A percentile compares a stretch with the other conserved stretches of the same genome.
phyloP scores from a whole-genome alignment of 192 early-diverging fungal species.

The Umbelopsis isabellina region DNA sequence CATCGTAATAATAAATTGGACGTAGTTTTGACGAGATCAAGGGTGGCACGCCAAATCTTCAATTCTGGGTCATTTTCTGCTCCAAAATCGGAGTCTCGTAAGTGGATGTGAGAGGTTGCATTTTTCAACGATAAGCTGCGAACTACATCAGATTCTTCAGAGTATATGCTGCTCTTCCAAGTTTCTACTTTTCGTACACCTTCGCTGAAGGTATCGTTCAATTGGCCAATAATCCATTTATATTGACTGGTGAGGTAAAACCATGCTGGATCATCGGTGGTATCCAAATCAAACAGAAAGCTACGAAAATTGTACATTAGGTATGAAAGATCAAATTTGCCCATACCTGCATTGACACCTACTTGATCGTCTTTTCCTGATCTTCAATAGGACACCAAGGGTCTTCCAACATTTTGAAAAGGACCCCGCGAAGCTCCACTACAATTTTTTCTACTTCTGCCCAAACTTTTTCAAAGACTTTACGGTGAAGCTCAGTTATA shows the following conservation, averaged over 20 bases:
- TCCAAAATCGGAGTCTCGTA: slow-evolving; percentile 45
- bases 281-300: slow-evolving; percentile 73
- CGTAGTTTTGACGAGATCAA: slow-evolving; percentile 70
- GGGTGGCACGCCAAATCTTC: slow-evolving; percentile 73
- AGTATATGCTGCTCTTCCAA: slow-evolving; percentile 28
- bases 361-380: slow-evolving; percentile 88
- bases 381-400: slow-evolving; percentile 80
- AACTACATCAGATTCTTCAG: slow-evolving; percentile 25
- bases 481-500: slow-evolving; percentile 46
- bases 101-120: slow-evolving; percentile 40
- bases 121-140: slow-evolving; percentile 37
- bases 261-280: slow-evolving; percentile 86
- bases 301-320: slow-evolving; percentile 32
- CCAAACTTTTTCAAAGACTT: slow-evolving; percentile 96
- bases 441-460: slow-evolving; percentile 86
- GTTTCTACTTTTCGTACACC: slow-evolving; percentile 52
- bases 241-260: slow-evolving; percentile 89
- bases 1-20: slow-evolving; percentile 75
- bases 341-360: slow-evolving; percentile 33
- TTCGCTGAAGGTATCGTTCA: slow-evolving; percentile 69
- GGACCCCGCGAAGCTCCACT: slow-evolving; percentile 65
- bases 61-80: slow-evolving; percentile 63
- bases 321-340: background rate
- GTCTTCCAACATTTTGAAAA: slow-evolving; percentile 78
- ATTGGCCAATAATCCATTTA: slow-evolving; percentile 79